A percentile compares a stretch with the other conserved stretches of the same genome.
Conservation (phyloP, 345 rosid genomes). For the Hirschfeldia incana region DNA sequence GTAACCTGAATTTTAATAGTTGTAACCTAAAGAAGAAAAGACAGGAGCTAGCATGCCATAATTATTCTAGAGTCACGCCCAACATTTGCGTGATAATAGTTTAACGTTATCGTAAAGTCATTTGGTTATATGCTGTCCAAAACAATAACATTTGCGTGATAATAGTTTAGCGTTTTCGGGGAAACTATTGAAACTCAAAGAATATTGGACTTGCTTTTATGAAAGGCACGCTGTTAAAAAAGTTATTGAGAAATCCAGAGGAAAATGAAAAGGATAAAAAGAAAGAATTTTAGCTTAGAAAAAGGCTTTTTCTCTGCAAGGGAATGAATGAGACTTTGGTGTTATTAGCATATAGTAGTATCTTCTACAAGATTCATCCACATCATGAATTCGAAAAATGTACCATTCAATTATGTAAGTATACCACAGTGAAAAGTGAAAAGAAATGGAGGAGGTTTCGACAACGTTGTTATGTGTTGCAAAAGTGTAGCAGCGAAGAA, state of each 20-base stretch:
- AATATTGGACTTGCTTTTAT: background rate
- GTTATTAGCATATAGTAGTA: background rate
- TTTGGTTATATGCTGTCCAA: background rate
- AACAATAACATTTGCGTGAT: background rate
- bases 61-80: background rate
- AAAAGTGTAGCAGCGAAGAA: conserved; percentile 11
- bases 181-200: background rate
- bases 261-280: background rate
- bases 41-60: background rate
- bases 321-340: background rate
- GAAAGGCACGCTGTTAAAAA: background rate
- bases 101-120: background rate
- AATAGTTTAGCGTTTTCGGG: background rate
- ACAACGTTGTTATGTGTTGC: conserved; percentile 6
- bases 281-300: background rate
- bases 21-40: background rate
- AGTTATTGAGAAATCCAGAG: background rate
- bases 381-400: background rate
- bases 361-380: background rate
- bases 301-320: background rate
- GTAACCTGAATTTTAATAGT: background rate
- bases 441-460: conserved; percentile 10
- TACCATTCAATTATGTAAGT: background rate
- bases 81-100: background rate
- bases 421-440: background rate